Evolutionary conservation across 2,329 filamentous ascomycete species (phyloP).

Genomic region (Colletotrichum abscissum): DNA sequence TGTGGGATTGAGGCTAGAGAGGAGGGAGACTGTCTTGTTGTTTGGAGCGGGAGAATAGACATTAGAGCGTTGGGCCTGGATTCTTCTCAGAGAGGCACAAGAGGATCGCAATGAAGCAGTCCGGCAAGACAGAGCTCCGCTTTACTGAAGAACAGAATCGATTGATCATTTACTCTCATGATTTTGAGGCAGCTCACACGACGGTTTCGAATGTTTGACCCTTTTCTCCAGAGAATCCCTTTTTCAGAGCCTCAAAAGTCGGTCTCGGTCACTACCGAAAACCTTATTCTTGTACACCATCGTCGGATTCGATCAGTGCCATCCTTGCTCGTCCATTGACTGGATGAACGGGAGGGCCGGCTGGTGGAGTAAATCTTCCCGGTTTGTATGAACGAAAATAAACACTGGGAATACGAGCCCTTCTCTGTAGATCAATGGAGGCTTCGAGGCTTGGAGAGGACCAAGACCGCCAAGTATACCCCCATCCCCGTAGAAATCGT

Average conservation of each 20-base stretch:
- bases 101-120: neutral
- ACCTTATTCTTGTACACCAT: neutral
- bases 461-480: neutral
- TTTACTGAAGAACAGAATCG: neutral
- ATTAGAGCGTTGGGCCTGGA: too few relatives aligned
- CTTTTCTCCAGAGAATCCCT: neutral
- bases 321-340: neutral
- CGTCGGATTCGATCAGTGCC: neutral
- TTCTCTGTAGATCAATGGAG: neutral
- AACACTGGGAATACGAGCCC: neutral
- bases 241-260: neutral
- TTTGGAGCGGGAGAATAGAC: too few relatives aligned
- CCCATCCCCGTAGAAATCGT: neutral
- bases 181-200: neutral
- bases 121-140: neutral
- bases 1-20: too few relatives aligned
- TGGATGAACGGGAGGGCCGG: neutral
- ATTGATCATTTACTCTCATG: neutral
- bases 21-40: neutral
- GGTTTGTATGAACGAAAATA: neutral
- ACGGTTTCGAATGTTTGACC: neutral
- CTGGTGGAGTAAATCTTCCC: neutral
- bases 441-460: neutral
- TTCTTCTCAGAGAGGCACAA: neutral
- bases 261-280: neutral